phyloP scores from a whole-genome alignment of 441 rosid genomes.

The Pelargonium citronellum region DNA sequence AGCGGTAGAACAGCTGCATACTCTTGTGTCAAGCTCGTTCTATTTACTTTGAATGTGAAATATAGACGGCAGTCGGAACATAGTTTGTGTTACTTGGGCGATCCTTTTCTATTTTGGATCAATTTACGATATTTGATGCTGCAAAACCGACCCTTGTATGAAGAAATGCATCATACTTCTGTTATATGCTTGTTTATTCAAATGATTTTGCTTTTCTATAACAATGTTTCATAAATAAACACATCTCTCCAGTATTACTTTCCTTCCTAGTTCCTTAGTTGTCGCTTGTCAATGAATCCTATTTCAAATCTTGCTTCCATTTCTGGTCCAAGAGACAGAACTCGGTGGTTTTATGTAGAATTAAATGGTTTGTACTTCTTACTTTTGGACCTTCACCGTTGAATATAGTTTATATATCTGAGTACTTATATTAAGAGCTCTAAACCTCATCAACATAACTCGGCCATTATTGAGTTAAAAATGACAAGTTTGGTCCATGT shows the following conservation, averaged over 20 bases:
- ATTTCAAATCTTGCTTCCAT: background rate
- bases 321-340: background rate
- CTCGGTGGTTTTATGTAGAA: background rate
- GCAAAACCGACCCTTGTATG: background rate
- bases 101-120: background rate
- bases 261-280: background rate
- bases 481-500: background rate
- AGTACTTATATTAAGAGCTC: background rate
- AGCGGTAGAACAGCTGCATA: background rate
- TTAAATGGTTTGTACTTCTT: background rate
- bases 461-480: background rate
- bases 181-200: background rate
- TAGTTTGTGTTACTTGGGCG: background rate
- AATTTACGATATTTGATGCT: background rate
- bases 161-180: background rate
- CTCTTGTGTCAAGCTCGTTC: slow-evolving; percentile 4
- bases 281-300: background rate
- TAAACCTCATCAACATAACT: background rate
- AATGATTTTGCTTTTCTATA: background rate
- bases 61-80: background rate
- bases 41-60: background rate
- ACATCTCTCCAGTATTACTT: background rate
- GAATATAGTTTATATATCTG: background rate
- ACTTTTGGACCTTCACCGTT: background rate
- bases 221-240: background rate